phyloP scores from a whole-genome alignment of 1,284 basidiomycete genomes.

The Papiliotrema fonsecae region DNA sequence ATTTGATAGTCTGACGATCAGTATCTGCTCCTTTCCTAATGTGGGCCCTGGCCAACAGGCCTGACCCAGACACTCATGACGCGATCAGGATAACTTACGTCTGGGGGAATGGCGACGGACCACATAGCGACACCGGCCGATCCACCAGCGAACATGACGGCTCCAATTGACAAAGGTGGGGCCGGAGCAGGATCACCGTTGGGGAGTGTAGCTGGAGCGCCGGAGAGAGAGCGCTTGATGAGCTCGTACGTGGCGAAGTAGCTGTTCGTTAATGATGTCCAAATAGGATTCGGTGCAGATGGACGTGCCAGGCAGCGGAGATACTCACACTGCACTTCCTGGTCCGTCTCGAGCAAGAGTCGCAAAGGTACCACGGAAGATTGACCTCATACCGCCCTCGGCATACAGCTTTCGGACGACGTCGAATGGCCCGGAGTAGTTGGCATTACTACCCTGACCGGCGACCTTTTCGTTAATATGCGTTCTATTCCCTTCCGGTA shows the following conservation, averaged over 20 bases:
- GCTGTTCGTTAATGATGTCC: slow-evolving; percentile 49
- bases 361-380: slow-evolving; percentile 88
- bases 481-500: no score
- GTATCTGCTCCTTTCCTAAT: slow-evolving; percentile 4
- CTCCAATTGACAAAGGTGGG: slow-evolving; percentile 76
- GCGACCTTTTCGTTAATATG: slow-evolving; percentile 63
- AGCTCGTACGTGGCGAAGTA: slow-evolving; percentile 98
- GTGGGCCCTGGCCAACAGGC: no score
- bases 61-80: no score
- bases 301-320: no score
- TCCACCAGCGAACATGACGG: slow-evolving; percentile 88
- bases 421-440: slow-evolving; percentile 89
- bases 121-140: slow-evolving; percentile 97
- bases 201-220: slow-evolving; percentile 23
- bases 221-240: slow-evolving; percentile 71
- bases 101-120: slow-evolving; percentile 89
- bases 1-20: slow-evolving; percentile 76
- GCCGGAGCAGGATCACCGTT: slow-evolving; percentile 64
- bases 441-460: slow-evolving; percentile 71
- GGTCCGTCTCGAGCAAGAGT: slow-evolving; percentile 94
- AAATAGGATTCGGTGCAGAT: no score
- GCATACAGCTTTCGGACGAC: slow-evolving; percentile 88
- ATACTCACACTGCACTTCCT: slow-evolving; percentile 84
- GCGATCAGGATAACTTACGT: slow-evolving; percentile 56
- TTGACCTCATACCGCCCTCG: slow-evolving; percentile 87